Percentiles rank a stretch among this genome's conserved stretches.
Evolutionary conservation across 192 early-diverging fungal genomes (phyloP).

Genomic region (Chytriomyces sp.): DNA sequence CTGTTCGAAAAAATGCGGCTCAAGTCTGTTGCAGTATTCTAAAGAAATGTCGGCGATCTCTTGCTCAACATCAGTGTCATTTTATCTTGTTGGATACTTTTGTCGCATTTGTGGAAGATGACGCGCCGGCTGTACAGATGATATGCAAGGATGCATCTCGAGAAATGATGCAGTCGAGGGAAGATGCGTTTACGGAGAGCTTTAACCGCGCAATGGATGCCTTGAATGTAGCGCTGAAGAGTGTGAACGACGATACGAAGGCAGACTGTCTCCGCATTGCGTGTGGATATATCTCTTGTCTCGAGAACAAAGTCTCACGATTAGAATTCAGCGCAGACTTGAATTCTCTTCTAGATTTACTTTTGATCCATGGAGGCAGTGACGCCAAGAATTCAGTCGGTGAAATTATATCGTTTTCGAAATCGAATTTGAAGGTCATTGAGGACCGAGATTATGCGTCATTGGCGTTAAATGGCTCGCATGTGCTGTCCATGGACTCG

Average conservation of each 20-base stretch:
- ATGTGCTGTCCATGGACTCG: neutral
- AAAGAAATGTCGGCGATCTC: neutral
- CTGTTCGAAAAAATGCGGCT: neutral
- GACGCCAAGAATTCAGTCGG: neutral
- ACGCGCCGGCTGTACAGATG: neutral
- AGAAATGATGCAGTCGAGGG: no score
- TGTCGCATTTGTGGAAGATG: neutral
- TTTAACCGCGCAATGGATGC: neutral
- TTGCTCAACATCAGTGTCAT: neutral
- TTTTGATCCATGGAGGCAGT: neutral
- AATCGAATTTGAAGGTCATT: slow-evolving; percentile 27
- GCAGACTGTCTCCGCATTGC: slow-evolving; percentile 5
- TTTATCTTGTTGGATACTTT: neutral
- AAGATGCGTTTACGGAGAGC: no score
- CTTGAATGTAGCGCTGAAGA: neutral
- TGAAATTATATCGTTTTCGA: neutral
- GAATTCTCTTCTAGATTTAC: neutral
- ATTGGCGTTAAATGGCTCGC: no score
- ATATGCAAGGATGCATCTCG: no score
- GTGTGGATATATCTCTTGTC: neutral
- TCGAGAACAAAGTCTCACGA: neutral
- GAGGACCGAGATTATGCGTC: slow-evolving; percentile 17
- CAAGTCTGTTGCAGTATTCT: neutral
- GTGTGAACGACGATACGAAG: neutral
- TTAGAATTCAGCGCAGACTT: neutral